phyloP scores from a whole-genome alignment of 2,329 filamentous ascomycete genomes.

The Hyphodiscus sp. region DNA sequence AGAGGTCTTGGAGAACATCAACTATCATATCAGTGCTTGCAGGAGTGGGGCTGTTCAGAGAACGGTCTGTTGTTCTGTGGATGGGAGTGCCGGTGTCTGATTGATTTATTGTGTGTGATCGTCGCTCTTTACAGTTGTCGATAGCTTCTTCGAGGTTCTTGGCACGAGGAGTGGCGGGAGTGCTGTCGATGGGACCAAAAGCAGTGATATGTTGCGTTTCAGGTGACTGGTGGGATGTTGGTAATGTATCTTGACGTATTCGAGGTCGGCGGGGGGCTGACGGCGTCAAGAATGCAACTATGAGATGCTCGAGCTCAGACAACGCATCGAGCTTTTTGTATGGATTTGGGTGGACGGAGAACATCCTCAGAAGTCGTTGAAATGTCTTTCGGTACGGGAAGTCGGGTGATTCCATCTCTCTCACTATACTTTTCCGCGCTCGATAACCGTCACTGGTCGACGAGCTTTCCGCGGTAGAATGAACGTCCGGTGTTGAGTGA shows the following conservation, averaged over 20 bases:
- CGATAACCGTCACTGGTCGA: constrained; percentile 21
- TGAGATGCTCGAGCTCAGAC: constrained; percentile 75
- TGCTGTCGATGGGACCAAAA: constrained; percentile 23
- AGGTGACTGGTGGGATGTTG: constrained; percentile 53
- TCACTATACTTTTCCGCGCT: constrained; percentile 19
- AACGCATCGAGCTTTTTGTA: constrained; percentile 78
- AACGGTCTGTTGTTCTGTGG: constrained; percentile 70
- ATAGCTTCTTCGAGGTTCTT: constrained; percentile 59
- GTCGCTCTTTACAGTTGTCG: constrained; percentile 62
- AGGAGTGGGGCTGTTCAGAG: constrained; percentile 45
- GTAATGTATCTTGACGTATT: constrained; percentile 23
- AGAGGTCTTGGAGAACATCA: constrained; percentile 59
- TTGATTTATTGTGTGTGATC: constrained; percentile 48
- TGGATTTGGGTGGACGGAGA: constrained; percentile 84
- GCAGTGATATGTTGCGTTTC: constrained; percentile 25
- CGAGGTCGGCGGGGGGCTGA: constrained; percentile 33
- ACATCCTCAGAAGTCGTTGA: constrained; percentile 71
- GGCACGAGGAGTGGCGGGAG: constrained; percentile 29
- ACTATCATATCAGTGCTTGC: constrained; percentile 47
- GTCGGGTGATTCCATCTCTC: constrained; percentile 36
- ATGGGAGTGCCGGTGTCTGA: constrained; percentile 57
- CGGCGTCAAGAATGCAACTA: constrained; percentile 65
- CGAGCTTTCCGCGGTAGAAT: constrained; percentile 24
- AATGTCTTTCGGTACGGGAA: constrained; percentile 82
- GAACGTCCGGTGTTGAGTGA: constrained; percentile 15